Conservation (phyloP, 169 alveolate genomes). For the Eimeria brunetti region DNA sequence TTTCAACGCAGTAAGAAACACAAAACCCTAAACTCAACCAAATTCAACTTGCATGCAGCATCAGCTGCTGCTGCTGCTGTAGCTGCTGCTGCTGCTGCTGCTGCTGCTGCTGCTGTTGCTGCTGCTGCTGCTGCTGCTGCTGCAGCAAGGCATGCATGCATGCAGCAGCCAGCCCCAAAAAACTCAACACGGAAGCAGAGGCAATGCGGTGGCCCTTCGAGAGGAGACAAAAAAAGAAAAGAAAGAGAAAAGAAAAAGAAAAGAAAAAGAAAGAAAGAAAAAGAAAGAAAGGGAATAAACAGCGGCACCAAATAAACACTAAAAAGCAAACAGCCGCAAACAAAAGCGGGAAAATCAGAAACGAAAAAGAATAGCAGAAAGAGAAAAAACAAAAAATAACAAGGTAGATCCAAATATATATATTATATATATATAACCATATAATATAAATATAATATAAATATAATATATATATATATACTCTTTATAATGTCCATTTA, state of each 20-base stretch:
- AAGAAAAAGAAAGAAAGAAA: neutral
- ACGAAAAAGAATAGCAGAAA: neutral
- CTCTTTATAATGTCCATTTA: too few relatives aligned
- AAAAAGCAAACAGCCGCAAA: neutral
- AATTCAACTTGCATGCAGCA: too few relatives aligned
- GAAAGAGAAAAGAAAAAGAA: neutral
- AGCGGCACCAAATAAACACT: neutral
- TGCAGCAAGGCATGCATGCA: slow-evolving; percentile 43
- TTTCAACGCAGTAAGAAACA: too few relatives aligned
- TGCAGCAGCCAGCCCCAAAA: neutral
- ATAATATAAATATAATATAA: too few relatives aligned
- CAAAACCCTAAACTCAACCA: too few relatives aligned
- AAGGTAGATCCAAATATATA: neutral
- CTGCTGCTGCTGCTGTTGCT: neutral
- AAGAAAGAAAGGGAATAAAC: neutral
- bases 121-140: neutral
- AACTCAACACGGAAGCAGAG: neutral
- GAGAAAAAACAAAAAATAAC: too few relatives aligned
- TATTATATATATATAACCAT: too few relatives aligned
- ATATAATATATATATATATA: too few relatives aligned
- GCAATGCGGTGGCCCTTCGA: too few relatives aligned
- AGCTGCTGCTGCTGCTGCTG: too few relatives aligned
- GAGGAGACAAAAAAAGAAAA: neutral
- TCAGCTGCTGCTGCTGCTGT: too few relatives aligned
- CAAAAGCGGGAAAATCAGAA: neutral